Base-by-base conservation (phyloP, 2,329 filamentous ascomycete genomes). In the Aspergillus pseudoviridinutans region DNA sequence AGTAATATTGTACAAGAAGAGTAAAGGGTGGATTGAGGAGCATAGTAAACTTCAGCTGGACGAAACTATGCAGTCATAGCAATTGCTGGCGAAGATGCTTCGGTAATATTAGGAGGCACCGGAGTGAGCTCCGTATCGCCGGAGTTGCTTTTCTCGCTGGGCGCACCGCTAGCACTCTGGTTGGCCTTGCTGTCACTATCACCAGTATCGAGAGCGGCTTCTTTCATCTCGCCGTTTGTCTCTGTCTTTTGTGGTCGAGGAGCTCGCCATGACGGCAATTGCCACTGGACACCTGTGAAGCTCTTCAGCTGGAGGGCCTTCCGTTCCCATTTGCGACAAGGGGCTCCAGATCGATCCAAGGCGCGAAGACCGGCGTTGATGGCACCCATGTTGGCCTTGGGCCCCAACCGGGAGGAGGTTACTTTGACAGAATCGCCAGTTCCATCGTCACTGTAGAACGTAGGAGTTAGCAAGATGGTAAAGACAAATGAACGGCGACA, bases 351-450 rank as follows among this genome's bases (percentile, higher is more conserved):
- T 60, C 93, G 88, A 75, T 99, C 94, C 63, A 99, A 89, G 12
- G 94, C 93, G 55, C 94, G 91, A 51, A 99, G 87, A 53, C 91
- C 91, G 55, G 94, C 94, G 72, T 99, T 99, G 82, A 99, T 99
- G 58, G 93, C 93, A 62, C 94, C 94, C 68, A 93, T 90, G 74
- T 97, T 97, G 53, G 93, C 93, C 76, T 97, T 97, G 65, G 94
- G 94, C 3, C 93, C 93, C 27, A 97, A 87, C 74, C 96, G 90
- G 49, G 79, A 76, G 5, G 71, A 68, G 59, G 67, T 60, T 56
- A 64, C 58, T 61, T 69, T 74, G 51, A 68, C 70, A 56, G 73
- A 69, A 55, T 83, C 80, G 57, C 75, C 74, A 29, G 73, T 72
- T 55, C 79, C 80, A 61, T 83, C 79, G 24, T 84, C 80, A 60